Conservation (phyloP, 2,329 filamentous ascomycete genomes). For the Madurella fahalii region DNA sequence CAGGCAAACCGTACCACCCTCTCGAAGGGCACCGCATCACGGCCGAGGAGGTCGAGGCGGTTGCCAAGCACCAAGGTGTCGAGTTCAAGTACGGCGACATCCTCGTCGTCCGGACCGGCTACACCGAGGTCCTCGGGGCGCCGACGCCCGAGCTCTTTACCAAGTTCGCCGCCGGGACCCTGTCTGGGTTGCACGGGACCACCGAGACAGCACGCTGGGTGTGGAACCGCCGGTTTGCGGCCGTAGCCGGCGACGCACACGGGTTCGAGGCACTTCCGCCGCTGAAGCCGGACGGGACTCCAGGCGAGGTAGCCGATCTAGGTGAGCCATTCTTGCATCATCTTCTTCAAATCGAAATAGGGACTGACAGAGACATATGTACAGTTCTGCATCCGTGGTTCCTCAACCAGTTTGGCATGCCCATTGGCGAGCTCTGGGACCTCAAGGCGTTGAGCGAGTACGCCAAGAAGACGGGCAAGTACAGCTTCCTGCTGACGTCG, state of each 20-base stretch:
- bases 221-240: constrained; percentile 65
- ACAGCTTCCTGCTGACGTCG: constrained; percentile 60
- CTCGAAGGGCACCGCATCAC: constrained; percentile 52
- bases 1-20: constrained; percentile 46
- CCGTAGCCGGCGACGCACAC: constrained; percentile 59
- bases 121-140: constrained; percentile 53
- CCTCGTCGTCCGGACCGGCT: constrained; percentile 61
- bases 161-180: constrained; percentile 29
- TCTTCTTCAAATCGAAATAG: not conserved
- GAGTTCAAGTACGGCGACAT: constrained; percentile 63
- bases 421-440: constrained; percentile 54
- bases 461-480: constrained; percentile 49
- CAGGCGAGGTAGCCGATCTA: constrained; percentile 32
- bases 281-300: constrained; percentile 38
- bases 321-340: constrained; percentile 30
- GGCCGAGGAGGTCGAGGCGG: constrained; percentile 51
- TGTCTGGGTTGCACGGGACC: constrained; percentile 42
- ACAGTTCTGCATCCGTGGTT: constrained; percentile 46
- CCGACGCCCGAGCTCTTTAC: constrained; percentile 36
- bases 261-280: constrained; percentile 63
- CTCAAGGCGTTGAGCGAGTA: constrained; percentile 50
- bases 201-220: constrained; percentile 59
- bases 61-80: constrained; percentile 56
- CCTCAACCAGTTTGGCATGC: constrained; percentile 49
- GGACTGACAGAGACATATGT: not conserved